These are phyloP conservation scores for Globisporangium canariense DNA, from an alignment of 352 stramenopile genomes.

Conservation along the genomic window DNA sequence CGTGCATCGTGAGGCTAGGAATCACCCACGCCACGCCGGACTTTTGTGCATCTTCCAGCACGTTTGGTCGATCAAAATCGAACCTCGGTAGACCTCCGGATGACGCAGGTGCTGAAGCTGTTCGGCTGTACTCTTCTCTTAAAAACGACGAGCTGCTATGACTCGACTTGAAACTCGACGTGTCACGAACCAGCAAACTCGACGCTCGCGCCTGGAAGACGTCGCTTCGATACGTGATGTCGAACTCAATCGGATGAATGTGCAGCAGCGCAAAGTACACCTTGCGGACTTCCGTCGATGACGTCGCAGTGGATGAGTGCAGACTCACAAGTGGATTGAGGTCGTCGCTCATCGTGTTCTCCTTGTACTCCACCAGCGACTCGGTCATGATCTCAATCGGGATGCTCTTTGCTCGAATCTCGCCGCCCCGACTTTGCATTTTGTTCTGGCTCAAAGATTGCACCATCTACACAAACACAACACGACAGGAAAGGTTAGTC, in stretches of 20 bases:
- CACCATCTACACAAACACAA: conserved; percentile 33
- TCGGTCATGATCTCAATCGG: conserved; percentile 82
- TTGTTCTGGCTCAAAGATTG: conserved; percentile 65
- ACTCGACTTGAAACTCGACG: conserved; percentile 39
- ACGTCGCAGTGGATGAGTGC: conserved; percentile 56
- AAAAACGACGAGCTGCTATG: conserved; percentile 9
- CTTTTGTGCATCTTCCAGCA: conserved; percentile 36
- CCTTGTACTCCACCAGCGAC: conserved; percentile 65
- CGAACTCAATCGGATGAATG: conserved; percentile 85
- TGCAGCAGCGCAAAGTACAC: conserved; percentile 88
- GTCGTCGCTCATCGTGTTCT: conserved; percentile 76
- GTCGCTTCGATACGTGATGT: conserved; percentile 87
- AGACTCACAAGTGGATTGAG: conserved; percentile 77
- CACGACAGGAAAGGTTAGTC: conserved; percentile 7
- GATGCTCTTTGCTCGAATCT: conserved; percentile 81
- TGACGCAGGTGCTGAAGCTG: conserved; percentile 29
- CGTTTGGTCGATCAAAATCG: conserved; percentile 26
- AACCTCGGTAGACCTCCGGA: conserved; percentile 23
- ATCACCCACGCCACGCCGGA: conserved; percentile 70
- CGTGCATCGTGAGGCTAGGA: conserved; percentile 84
- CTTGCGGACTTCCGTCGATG: conserved; percentile 71
- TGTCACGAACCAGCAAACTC: conserved; percentile 55
- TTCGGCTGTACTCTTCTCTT: conserved; percentile 35
- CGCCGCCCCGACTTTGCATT: conserved; percentile 62
- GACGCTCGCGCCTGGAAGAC: conserved; percentile 67